Base-by-base conservation (phyloP, 2,329 filamentous ascomycete species). In the Penicillium frequentans region DNA sequence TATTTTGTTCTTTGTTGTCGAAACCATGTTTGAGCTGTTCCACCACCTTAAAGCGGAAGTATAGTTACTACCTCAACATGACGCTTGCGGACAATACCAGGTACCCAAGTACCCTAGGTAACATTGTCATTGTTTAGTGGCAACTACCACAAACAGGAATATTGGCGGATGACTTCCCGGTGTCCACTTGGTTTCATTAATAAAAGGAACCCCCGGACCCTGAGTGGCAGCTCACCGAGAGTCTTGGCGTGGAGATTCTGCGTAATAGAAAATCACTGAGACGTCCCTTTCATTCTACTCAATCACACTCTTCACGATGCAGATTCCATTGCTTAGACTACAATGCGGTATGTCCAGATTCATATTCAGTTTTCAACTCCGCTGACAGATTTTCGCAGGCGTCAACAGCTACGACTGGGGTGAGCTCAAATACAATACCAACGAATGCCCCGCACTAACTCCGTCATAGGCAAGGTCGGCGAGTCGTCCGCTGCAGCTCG, bases 401-500 rank as follows among this genome's bases (percentile, higher is more conserved):
- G 91, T 96, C 71, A 98, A 98, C 77, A 97, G 93, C 76, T 99
- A 99, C 74, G 95, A 97, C 80, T 99, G 95, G 95, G 95, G 86
- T 87, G 76, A 65, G 79, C 59, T 74, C 61, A 72, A 67, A 59
- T 56, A 26, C 46, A 37, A 44, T 43, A 37, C 48, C 24, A 29
- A 45, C 55, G 27, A 50, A 57, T 55, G 48, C 62, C 57, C 63
- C 56, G 57, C 61, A 64, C 70, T 76, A 60, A 63, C 57, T 58
- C 60, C 60, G 46, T 63, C 59, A 63, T 68, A 88, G 85, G 93
- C 64, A 99, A 99, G 82, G 84, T 92, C 71, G 95, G 95, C 69
- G 84, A 85, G 60, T 84, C 90, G 56, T 98, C 93, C 48, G 90
- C 93, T 14, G 95, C 93, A 50, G 95, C 95, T 63, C 90, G 87